Evolutionary conservation across 2,329 filamentous ascomycete species (phyloP), one percentile per base, ranked within the genome.

Genomic region (Trichocomaceae sp.): DNA sequence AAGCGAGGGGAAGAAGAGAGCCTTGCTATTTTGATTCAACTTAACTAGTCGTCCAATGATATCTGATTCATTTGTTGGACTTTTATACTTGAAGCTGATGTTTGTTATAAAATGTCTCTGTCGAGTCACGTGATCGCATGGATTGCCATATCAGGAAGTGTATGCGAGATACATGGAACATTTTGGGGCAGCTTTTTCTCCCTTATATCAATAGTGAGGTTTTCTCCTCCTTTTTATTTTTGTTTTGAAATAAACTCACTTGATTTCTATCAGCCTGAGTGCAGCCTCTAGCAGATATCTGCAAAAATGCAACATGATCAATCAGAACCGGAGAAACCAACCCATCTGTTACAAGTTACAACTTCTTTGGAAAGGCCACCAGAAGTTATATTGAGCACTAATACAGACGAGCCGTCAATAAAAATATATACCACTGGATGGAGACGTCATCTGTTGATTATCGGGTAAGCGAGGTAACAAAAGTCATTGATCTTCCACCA

Each of bases 91-190:
- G 23, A 26, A 26, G 8, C 26, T 29, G 8, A 29, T 8, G 4
- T 29, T 29, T 15, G 12, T 2, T 35, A 3, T 15, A 15, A 13
- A 35, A 15, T 5, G 55, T 23, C 9, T 10, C 2, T 31, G 9
- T 5, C n/a, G n/a, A 19, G n/a, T 44, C 50, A 52, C 26, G 29
- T 52, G 50, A 52, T 33, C 50, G 50, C 50, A 52, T 52, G 13
- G 29, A 22, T 52, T 46, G 7, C 50, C 41, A 10, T n/a, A 26
- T 52, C 20, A 1, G 50, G 50, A 35, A 12, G 7, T 19, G 5
- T 9, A n/a, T 2, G 26, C 13, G 29, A 37, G 33, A 26, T 26
- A 26, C 4, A 26, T 26, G 8, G 23, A 26, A 26, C 8, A 41
- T n/a, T n/a, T n/a, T n/a, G n/a, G n/a, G n/a, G n/a, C n/a, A n/a